These are phyloP conservation scores for Colletotrichum lini DNA, from an alignment of 2,329 filamentous ascomycete genomes.

Conservation along the genomic window DNA sequence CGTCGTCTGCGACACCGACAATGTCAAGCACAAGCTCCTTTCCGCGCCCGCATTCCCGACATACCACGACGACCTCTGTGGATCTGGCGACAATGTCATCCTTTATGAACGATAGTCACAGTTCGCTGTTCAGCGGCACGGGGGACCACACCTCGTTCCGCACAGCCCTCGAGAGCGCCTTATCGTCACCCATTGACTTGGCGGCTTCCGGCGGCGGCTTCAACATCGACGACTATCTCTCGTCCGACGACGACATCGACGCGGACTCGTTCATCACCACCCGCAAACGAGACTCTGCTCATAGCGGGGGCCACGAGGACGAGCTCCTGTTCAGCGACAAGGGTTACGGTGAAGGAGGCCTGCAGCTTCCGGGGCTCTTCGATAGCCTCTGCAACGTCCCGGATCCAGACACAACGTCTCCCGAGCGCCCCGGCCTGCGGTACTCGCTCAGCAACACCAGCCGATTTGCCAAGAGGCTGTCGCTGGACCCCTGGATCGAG, in stretches of 20 bases:
- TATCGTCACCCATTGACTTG: conserved; percentile 18
- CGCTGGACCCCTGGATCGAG: conserved; percentile 22
- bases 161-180: conserved; percentile 35
- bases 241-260: conserved; percentile 56
- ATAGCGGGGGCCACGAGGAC: conserved; percentile 52
- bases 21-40: conserved; percentile 58
- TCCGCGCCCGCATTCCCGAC: conserved; percentile 57
- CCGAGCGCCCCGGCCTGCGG: conserved; percentile 4
- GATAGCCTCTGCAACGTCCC: conserved; percentile 43
- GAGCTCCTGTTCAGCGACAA: conserved; percentile 54
- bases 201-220: conserved; percentile 43
- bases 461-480: background rate
- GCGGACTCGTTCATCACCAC: conserved; percentile 51
- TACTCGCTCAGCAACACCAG: conserved; percentile 21
- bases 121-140: conserved; percentile 36
- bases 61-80: conserved; percentile 62
- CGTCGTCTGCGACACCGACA: conserved; percentile 58
- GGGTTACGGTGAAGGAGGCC: conserved; percentile 52
- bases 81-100: conserved; percentile 51
- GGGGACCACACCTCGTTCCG: conserved; percentile 40
- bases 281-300: conserved; percentile 24
- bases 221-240: conserved; percentile 58
- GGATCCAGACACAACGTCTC: conserved; percentile 17
- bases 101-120: conserved; percentile 32
- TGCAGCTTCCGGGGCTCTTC: conserved; percentile 54